Base-by-base conservation (phyloP, 495 filamentous ascomycete genomes). In the Xanthoparmelia taractica region DNA sequence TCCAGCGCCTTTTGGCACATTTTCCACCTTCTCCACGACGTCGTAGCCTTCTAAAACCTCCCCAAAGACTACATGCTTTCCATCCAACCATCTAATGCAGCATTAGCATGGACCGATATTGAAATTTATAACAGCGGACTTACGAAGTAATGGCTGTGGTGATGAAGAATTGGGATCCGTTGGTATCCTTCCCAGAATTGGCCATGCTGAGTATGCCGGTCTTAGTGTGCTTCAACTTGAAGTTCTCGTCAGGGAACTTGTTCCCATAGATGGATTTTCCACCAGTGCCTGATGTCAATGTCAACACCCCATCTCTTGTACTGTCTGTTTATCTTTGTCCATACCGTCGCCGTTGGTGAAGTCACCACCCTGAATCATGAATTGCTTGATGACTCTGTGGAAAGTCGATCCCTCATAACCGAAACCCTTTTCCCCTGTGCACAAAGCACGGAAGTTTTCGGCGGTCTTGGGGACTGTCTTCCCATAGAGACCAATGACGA, bases 281-380 rank as follows among this genome's bases (percentile, higher is more conserved):
- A 74, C 94, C 94, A 73, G 92, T 97, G 71, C 92, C 82, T 83
- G 38, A 20, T 58, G 29, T 61, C 31, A 47, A 25, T 56, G 43
- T 72, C 54, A 74, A 63, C 55, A 65, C 52, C 20, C 38, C 34
- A 63, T 36, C 8, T 31, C 36, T 31, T 47, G n/a, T 40, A n/a
- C 18, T 8, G 7, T 23, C 25, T 20, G n/a, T 55, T 25, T 34
- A 20, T 4, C 13, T 29, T n/a, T 69, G 73, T 54, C 15, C 50
- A 63, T 65, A 83, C 83, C 93, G 73, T 99, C 92, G 67, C 86
- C 86, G 66, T 86, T 90, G 75, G 95, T 99, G 80, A 99, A 99
- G 79, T 99, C 95, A 78, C 95, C 94, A 74, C 94, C 94, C 79
- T 98, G 94, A 74, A 97, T 96, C 94, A 98, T 98, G 81, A 98